phyloP scores from a whole-genome alignment of 768 basidiomycete genomes.

The Psilocybe cyanescens region DNA sequence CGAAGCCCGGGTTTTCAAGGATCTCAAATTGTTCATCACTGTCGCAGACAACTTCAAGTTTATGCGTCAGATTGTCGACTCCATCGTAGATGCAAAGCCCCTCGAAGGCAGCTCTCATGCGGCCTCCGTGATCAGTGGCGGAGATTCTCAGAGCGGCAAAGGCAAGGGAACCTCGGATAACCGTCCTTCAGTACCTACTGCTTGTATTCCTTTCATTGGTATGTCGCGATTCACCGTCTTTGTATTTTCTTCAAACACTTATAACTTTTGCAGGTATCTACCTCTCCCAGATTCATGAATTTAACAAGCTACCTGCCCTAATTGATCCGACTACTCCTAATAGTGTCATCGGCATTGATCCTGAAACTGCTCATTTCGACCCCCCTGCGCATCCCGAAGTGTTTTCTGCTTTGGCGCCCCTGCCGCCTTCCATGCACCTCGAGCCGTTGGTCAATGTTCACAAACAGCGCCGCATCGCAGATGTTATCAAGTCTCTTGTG shows the following conservation, averaged over 20 bases:
- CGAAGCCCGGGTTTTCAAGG: slow-evolving; percentile 75
- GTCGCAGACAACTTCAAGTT: slow-evolving; percentile 73
- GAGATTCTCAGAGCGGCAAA: slow-evolving; percentile 41
- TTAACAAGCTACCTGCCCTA: slow-evolving; percentile 73
- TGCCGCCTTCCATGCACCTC: slow-evolving; percentile 78
- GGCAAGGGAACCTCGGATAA: slow-evolving; percentile 41
- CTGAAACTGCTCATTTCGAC: slow-evolving; percentile 63
- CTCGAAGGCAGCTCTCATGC: slow-evolving; percentile 57
- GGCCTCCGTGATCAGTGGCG: slow-evolving; percentile 53
- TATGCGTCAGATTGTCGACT: slow-evolving; percentile 67
- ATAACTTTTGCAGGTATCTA: slow-evolving; percentile 61
- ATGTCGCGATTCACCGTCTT: background rate
- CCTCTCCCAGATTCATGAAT: slow-evolving; percentile 68
- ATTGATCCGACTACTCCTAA: slow-evolving; percentile 84
- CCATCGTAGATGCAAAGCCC: slow-evolving; percentile 69
- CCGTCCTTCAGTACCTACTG: slow-evolving; percentile 44
- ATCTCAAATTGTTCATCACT: slow-evolving; percentile 69
- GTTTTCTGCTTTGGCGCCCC: slow-evolving; percentile 70
- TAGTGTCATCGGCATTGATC: slow-evolving; percentile 67
- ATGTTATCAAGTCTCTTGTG: slow-evolving; percentile 79
- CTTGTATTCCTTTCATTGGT: slow-evolving; percentile 88
- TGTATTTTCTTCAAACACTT: slow-evolving; percentile 5
- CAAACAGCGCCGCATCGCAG: slow-evolving; percentile 83
- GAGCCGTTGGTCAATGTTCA: slow-evolving; percentile 90
- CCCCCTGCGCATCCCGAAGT: slow-evolving; percentile 79